phyloP scores from a whole-genome alignment of 441 rosid genomes.

The Oxalis stricta region DNA sequence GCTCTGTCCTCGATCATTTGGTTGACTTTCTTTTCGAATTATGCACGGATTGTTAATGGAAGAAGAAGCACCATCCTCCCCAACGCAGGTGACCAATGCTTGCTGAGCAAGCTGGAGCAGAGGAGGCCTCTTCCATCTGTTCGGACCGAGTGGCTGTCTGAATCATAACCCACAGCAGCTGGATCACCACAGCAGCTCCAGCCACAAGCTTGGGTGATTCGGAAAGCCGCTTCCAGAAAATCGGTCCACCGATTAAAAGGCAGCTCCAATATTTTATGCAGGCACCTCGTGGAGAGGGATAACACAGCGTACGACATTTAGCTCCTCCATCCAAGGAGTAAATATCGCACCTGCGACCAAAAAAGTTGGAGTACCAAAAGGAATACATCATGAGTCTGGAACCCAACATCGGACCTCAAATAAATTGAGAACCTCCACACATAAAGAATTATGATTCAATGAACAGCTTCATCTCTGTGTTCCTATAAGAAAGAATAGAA shows the following conservation, averaged over 20 bases:
- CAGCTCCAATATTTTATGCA: slow-evolving; percentile 65
- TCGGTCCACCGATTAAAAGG: slow-evolving; percentile 68
- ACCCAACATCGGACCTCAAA: slow-evolving; percentile 32
- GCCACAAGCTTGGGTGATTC: slow-evolving; percentile 57
- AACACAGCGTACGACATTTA: slow-evolving; percentile 99
- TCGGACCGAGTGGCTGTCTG: slow-evolving; percentile 66
- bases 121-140: slow-evolving; percentile 93
- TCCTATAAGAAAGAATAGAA: too few relatives aligned
- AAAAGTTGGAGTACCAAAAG: slow-evolving; percentile 51
- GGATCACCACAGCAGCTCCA: too few relatives aligned
- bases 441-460: slow-evolving; percentile 8
- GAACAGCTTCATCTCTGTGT: too few relatives aligned
- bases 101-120: slow-evolving; percentile 84
- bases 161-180: slow-evolving; percentile 75
- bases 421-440: slow-evolving; percentile 14
- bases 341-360: slow-evolving; percentile 99
- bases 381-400: slow-evolving; percentile 31
- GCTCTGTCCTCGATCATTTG: slow-evolving; percentile 34
- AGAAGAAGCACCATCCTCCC: slow-evolving; percentile 99
- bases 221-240: slow-evolving; percentile 61
- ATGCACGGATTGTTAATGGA: slow-evolving; percentile 41
- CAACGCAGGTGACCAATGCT: slow-evolving; percentile 62
- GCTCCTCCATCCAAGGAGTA: slow-evolving; percentile 98
- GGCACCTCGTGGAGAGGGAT: slow-evolving; percentile 59
- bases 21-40: slow-evolving; percentile 26